Base-by-base conservation (phyloP, 805 yeast species). In the Clavispora vitiphila region DNA sequence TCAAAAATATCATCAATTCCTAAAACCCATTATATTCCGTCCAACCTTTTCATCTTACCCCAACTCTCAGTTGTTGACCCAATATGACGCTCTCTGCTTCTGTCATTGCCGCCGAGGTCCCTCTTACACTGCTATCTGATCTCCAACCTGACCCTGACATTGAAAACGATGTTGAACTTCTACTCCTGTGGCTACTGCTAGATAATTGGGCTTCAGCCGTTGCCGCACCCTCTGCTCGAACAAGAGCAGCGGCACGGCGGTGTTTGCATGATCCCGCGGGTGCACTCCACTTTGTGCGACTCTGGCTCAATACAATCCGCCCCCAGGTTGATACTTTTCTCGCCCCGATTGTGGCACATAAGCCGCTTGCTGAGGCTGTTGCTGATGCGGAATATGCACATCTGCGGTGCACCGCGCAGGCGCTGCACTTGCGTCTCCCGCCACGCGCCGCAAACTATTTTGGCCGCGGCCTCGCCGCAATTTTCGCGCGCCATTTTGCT, bases 171-270 rank as follows among this genome's bases (percentile, higher is more conserved):
- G 52, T 66, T 12, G 57, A 57, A 24, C 54, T 57, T 25, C 54
- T 67, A 6, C 53, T 67, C 8, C 48, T 60, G 34, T 66, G 68
- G 66, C 53, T 66, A 15, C 20, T 15, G 20, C 11, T 29, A 16
- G 32, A 29, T 16, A 11, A 5, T 5, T 29, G 32, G 32, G 12
- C 11, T 8, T 19, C n/a, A 15, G 50, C 49, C 43, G 67, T 70
- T 2, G 56, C 47, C 43, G 60, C 56, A 37, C 63, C 19, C 34
- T 31, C 26, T 10, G 34, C 46, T 1, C 49, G 75, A 21, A 55
- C 65, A 8, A 61, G 56, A 31, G 53, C 66, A 1, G 73, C 73
- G 3, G 64, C 68, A 10, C 50, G 63, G 35, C 54, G 64, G 12
- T 65, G 72, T 38, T 51, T 69, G 18, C 64, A 65, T 38, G 66